Evolutionary conservation across 257 asterid species (phyloP), one percentile per base, ranked within the genome.

Genomic region (Anisodus acutangulus): DNA sequence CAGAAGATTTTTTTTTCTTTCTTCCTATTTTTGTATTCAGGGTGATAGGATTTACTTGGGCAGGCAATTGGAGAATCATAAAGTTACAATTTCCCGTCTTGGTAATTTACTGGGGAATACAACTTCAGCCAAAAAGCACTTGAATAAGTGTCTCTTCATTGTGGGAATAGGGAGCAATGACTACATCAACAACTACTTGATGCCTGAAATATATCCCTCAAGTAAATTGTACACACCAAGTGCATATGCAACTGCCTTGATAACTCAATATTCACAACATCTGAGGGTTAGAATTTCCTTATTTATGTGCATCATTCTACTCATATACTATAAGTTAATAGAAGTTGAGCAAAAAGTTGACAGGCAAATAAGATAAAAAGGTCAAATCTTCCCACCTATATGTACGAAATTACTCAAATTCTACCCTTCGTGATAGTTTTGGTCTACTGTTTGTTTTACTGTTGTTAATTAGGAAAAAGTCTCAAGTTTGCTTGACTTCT

Each of bases 81-180:
- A 0, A 49, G 8, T 4, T 8, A 88, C 91, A 26, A 37, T 85
- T 0, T 5, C 19, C 0, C 82, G 83, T 11, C 17, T 91, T 35
- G 16, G 41, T 8, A 3, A 3, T 9, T 39, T 83, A 35, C 82
- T 87, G 0, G 51, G 89, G 47, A 83, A 47, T 43, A 45, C n/a
- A 35, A 39, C 51, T 43, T 22, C 81, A 12, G 67, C 37, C 0
- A 35, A 81, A 4, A 22, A 68, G 0, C 80, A 90, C 53, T 90
- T 93, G 2, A 70, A 69, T 12, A 55, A 80, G 57, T 94, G 98
- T 57, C 39, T 91, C 15, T 94, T 91, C 79, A 81, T 78, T 6
- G 92, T 94, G 4, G 85, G 88, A 54, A 89, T 89, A 0, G 98
- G 98, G 2, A 91, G 90, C 81, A 89, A 93, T 43, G 98, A 93